Conservation (phyloP, 495 filamentous ascomycete species). For the Hyaloscypha bicolor region DNA sequence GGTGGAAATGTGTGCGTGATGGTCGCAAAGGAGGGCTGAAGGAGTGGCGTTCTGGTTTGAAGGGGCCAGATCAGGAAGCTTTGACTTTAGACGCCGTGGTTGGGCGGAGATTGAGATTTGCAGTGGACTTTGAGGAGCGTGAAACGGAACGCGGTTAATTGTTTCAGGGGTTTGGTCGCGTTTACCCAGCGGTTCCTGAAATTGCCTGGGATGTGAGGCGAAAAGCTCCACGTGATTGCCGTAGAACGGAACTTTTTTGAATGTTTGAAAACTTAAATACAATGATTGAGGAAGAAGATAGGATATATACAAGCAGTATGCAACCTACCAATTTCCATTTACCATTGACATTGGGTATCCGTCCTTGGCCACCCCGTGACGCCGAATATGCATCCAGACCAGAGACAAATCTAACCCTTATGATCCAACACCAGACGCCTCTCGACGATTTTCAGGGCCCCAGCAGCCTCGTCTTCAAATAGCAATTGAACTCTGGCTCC, state of each 20-base stretch:
- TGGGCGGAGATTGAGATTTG: constrained; percentile 6
- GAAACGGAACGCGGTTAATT: constrained; percentile 20
- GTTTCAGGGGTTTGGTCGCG: not conserved
- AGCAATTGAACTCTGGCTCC: constrained; percentile 58
- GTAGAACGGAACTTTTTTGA: not conserved
- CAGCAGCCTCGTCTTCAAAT: constrained; percentile 87
- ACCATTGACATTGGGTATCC: not conserved
- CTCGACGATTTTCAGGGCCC: constrained; percentile 76
- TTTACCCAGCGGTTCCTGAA: not conserved
- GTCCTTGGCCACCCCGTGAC: not conserved
- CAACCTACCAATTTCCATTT: not conserved
- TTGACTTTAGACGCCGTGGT: constrained; percentile 7
- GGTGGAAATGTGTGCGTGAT: not conserved
- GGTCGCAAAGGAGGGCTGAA: not conserved
- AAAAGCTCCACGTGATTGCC: not conserved
- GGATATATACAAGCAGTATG: not conserved
- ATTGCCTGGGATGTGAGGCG: not conserved
- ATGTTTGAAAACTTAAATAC: not conserved
- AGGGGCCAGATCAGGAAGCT: constrained; percentile 7
- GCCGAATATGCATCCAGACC: not conserved
- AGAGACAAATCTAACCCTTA: constrained; percentile 20
- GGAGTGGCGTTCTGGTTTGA: not conserved
- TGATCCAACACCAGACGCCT: constrained; percentile 80
- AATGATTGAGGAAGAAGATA: not conserved
- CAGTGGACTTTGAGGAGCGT: not conserved